Evolutionary conservation across 805 yeast genomes (phyloP), one percentile per base, ranked within the genome.

Genomic region (Candida railenensis): DNA sequence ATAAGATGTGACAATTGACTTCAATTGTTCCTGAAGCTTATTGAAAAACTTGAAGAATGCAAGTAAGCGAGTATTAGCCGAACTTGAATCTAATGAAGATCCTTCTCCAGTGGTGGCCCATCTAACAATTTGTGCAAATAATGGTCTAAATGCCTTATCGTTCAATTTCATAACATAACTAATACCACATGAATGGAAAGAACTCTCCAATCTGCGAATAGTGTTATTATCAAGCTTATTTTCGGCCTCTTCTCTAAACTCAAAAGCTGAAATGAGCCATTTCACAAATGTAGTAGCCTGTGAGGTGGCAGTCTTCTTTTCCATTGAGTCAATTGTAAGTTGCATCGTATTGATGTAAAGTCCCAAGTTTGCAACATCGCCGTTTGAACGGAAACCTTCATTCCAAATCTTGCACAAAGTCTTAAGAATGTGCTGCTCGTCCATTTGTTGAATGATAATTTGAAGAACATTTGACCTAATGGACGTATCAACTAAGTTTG

Each of bases 51-150:
- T 85, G 78, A 85, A 88, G 68, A 90, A 89, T 2, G 96, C 83
- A 38, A 78, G 66, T 47, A 84, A 69, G 58, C 96, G 77, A 45
- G 83, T 80, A 34, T 78, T 76, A 22, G 59, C 59, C 4, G 64
- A 53, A 42, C 76, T 66, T 15, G 22, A 7, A n/a, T 9, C 39
- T 3, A 62, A 67, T 11, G 79, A 78, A 11, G 21, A 11, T 37
- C 87, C 90, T 63, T 85, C 95, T 48, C 90, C 96, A 51, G 83
- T 87, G 56, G 88, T 79, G 2, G 97, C 95, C 99, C 99, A 94
- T 62, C 90, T 81, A 11, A 87, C 90, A 55, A 89, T 73, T 21
- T 84, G 74, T 4, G 91, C 92, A 68, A 94, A 94, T 60, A 89
- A 72, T 16, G 99, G 99, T 61, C 97, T 81, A 77, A 94, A 94